Percentiles rank a stretch among this genome's conserved stretches.
Conservation (phyloP, 208 protist genomes). For the Acanthamoeba sp. region DNA sequence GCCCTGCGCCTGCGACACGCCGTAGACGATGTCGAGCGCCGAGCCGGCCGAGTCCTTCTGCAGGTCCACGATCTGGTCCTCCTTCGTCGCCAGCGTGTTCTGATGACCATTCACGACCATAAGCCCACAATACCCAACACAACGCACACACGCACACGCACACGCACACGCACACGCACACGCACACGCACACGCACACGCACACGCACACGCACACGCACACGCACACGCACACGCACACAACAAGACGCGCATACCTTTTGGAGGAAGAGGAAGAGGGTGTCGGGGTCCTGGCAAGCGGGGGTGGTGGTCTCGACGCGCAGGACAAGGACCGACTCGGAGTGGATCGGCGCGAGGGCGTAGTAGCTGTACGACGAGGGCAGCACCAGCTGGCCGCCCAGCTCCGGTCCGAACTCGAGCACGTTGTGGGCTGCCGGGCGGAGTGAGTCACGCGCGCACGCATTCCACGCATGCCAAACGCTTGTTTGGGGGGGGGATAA, state of each 20-base stretch:
- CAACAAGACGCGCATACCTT: not conserved
- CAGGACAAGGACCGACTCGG: not conserved
- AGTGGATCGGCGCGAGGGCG: not conserved
- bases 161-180: not conserved
- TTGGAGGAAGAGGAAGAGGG: slow-evolving; percentile 1
- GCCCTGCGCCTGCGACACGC: not conserved
- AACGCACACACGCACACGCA: not conserved
- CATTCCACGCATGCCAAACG: too few relatives aligned
- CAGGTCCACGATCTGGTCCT: not conserved
- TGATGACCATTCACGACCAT: not conserved
- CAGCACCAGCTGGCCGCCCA: not conserved
- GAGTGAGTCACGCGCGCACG: not conserved
- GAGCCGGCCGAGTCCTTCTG: not conserved
- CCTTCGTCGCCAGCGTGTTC: not conserved
- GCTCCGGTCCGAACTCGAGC: not conserved
- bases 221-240: not conserved
- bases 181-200: not conserved
- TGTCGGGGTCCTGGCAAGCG: not conserved
- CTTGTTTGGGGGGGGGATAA: too few relatives aligned
- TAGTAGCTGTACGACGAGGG: not conserved
- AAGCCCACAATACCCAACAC: not conserved
- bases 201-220: not conserved
- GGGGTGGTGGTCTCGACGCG: not conserved
- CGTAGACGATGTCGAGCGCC: not conserved
- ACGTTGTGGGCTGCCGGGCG: not conserved